Percentiles rank a stretch among this genome's conserved stretches.
phyloP scores from a whole-genome alignment of 805 yeast species.

The Isabelozyma heimii region DNA sequence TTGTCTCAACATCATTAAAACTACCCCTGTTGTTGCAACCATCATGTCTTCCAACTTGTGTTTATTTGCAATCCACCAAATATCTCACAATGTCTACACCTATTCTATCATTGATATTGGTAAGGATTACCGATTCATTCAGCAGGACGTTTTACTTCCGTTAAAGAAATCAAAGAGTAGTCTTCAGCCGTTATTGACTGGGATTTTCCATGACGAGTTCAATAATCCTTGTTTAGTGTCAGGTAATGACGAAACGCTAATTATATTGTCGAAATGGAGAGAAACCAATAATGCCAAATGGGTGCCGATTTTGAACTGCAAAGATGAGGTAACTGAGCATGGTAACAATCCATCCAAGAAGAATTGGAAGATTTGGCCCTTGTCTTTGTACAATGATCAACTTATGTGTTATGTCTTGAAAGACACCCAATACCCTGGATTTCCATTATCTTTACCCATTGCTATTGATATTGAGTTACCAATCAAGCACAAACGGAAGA shows the following conservation, averaged over 20 bases:
- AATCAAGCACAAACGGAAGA: constrained; percentile 29
- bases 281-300: constrained; percentile 73
- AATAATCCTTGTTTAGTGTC: constrained; percentile 86
- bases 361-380: constrained; percentile 80
- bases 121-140: constrained; percentile 36
- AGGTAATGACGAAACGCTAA: constrained; percentile 72
- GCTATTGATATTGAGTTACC: constrained; percentile 76
- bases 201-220: constrained; percentile 79
- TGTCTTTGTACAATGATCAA: constrained; percentile 70
- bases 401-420: constrained; percentile 74
- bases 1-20: constrained; percentile 64
- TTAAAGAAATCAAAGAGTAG: constrained; percentile 20
- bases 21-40: constrained; percentile 69
- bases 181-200: constrained; percentile 45
- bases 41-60: constrained; percentile 59
- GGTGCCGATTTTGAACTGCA: constrained; percentile 77
- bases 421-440: constrained; percentile 67
- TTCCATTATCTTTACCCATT: constrained; percentile 82
- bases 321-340: constrained; percentile 42
- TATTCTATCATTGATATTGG: constrained; percentile 49
- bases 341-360: constrained; percentile 45
- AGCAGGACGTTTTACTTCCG: constrained; percentile 39
- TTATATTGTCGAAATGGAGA: constrained; percentile 78
- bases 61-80: constrained; percentile 49
- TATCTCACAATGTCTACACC: constrained; percentile 30